Evolutionary conservation across 176 grass and related monocot genomes (phyloP).

Genomic region (Triticum monococcum): DNA sequence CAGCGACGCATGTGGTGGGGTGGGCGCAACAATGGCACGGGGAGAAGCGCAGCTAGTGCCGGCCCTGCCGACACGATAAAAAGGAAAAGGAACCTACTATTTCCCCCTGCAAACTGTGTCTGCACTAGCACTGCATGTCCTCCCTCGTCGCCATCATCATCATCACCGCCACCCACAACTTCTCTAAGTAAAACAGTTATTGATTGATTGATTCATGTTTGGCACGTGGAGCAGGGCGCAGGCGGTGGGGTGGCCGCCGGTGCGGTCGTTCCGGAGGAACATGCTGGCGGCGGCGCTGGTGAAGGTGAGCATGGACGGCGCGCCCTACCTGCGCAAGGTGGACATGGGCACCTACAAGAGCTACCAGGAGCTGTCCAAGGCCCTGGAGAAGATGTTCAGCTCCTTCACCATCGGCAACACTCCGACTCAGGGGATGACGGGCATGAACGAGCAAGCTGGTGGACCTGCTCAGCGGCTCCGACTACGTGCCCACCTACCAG

Average conservation of each 20-base stretch:
- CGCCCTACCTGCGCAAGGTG: conserved; percentile 84
- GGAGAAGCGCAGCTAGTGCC: not conserved
- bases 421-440: not conserved
- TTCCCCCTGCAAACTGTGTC: not conserved
- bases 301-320: conserved; percentile 94
- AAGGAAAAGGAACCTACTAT: not conserved
- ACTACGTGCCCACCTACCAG: conserved; percentile 80
- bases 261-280: conserved; percentile 79
- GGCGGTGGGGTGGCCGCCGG: conserved; percentile 86
- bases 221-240: conserved; percentile 39
- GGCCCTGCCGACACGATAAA: conserved; percentile 29
- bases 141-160: not conserved
- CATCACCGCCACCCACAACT: not conserved
- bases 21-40: not conserved
- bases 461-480: conserved; percentile 49
- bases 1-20: not conserved
- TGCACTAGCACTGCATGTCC: not conserved
- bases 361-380: conserved; percentile 75
- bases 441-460: conserved; percentile 43
- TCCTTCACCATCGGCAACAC: conserved; percentile 52
- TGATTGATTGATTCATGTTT: not conserved
- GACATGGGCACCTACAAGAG: conserved; percentile 63
- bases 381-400: conserved; percentile 71
- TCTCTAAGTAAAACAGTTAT: no score
- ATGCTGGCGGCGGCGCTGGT: conserved; percentile 53